Percentiles rank a stretch among this genome's conserved stretches.
Evolutionary conservation across 225 moss, liverwort and hornwort genomes (phyloP).

Genomic region (Pseudoscleropodium purum): DNA sequence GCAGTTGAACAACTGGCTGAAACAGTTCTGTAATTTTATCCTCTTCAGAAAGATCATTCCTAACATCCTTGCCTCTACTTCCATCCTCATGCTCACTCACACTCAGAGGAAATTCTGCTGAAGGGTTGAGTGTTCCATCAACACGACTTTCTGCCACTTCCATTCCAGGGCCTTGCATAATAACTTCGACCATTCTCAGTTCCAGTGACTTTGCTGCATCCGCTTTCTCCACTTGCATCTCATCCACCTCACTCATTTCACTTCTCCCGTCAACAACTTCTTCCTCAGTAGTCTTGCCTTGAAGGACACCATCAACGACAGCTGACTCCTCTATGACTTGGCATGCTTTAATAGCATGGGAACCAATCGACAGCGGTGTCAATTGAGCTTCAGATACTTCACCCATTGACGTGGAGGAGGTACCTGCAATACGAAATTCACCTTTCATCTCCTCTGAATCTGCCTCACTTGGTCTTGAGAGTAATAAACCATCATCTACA

Average conservation of each 20-base stretch:
- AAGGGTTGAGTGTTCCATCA: conserved; percentile 19
- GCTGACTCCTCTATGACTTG: conserved; percentile 17
- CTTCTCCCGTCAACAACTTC: conserved; percentile 17
- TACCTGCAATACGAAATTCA: neutral
- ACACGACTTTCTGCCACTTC: conserved; percentile 22
- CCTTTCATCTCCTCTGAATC: neutral
- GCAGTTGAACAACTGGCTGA: conserved; percentile 28
- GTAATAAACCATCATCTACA: neutral
- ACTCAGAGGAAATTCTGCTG: conserved; percentile 23
- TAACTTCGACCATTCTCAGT: conserved; percentile 20
- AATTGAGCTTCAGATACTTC: conserved; percentile 5
- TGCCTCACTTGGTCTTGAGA: neutral
- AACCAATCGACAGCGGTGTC: conserved; percentile 5
- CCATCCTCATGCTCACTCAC: conserved; percentile 17
- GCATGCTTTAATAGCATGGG: neutral
- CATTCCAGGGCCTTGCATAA: conserved; percentile 11
- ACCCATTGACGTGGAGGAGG: neutral
- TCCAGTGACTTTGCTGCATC: conserved; percentile 20
- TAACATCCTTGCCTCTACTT: conserved; percentile 11
- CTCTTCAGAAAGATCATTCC: conserved; percentile 30
- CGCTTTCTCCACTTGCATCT: conserved; percentile 12
- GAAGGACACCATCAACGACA: neutral
- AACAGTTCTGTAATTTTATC: conserved; percentile 33
- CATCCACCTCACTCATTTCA: conserved; percentile 26
- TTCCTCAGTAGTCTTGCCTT: conserved; percentile 9